Evolutionary conservation across 805 yeast genomes (phyloP).

Genomic region (Soucietia sequanensis): DNA sequence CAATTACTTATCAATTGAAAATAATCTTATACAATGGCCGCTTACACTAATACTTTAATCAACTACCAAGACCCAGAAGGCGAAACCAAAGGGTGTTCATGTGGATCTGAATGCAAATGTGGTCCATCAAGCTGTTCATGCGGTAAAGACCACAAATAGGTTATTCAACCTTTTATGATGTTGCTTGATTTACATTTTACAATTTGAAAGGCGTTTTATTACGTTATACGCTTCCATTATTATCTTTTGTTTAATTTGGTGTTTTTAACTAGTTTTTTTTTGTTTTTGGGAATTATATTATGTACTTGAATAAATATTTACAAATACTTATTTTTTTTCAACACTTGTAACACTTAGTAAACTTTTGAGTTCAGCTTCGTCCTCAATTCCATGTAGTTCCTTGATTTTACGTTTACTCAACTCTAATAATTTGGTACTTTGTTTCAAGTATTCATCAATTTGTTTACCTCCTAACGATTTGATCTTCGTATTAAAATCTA

Average conservation of each 20-base stretch:
- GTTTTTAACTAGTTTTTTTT: no score
- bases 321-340: no score
- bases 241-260: no score
- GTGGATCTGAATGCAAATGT: constrained; percentile 15
- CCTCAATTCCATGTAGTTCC: constrained; percentile 12
- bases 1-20: constrained; percentile 1
- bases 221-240: no score
- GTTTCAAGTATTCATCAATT: constrained; percentile 18
- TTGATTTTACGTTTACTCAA: constrained; percentile 20
- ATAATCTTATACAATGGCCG: no score
- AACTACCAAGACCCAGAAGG: constrained; percentile 4
- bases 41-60: no score
- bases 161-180: no score
- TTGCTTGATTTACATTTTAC: no score
- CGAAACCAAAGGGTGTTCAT: constrained; percentile 10
- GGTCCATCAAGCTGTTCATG: constrained; percentile 7
- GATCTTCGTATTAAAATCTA: constrained; percentile 18
- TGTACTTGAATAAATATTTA: no score
- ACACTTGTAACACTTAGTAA: no score
- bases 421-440: constrained; percentile 20
- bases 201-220: no score
- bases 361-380: constrained; percentile 9
- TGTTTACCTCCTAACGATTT: constrained; percentile 15
- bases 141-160: constrained; percentile 4
- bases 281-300: no score